A percentile compares a stretch with the other conserved stretches of the same genome.
phyloP scores from a whole-genome alignment of 768 basidiomycete species.

The Russula sp. region DNA sequence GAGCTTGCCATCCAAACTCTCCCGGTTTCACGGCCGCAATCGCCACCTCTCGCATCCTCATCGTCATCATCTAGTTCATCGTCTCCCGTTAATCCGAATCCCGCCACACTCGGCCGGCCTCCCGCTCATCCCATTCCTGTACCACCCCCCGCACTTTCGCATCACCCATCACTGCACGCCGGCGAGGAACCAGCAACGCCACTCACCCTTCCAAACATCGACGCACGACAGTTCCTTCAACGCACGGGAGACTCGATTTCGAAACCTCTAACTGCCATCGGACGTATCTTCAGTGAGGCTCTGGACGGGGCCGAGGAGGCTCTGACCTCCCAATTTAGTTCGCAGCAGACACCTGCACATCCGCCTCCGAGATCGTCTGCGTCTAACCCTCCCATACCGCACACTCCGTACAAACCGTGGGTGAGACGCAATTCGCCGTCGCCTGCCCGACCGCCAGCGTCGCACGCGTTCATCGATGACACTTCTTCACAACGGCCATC shows the following conservation, averaged over 20 bases:
- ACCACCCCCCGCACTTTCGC: conserved; percentile 11
- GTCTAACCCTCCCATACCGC: conserved; percentile 24
- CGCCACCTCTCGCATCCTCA: conserved; percentile 29
- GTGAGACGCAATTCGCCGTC: conserved; percentile 47
- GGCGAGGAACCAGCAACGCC: conserved; percentile 90
- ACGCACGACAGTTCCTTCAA: conserved; percentile 78
- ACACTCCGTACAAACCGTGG: conserved; percentile 73
- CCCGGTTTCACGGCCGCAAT: conserved; percentile 33
- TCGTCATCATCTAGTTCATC: conserved; percentile 28
- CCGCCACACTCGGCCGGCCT: conserved; percentile 12
- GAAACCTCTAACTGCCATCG: conserved; percentile 84
- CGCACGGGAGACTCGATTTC: conserved; percentile 88
- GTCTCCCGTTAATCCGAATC: conserved; percentile 29
- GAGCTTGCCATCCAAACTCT: conserved; percentile 52
- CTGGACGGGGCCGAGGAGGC: conserved; percentile 61
- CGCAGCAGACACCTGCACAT: conserved; percentile 9
- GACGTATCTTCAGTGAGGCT: conserved; percentile 82
- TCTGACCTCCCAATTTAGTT: conserved; percentile 28
- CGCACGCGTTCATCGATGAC: conserved; percentile 39
- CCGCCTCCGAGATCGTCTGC: neutral
- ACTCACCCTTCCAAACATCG: conserved; percentile 58
- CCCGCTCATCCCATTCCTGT: conserved; percentile 22
- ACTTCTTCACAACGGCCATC: conserved; percentile 42
- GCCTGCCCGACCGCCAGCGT: conserved; percentile 21
- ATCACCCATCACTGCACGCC: conserved; percentile 41